phyloP scores from a whole-genome alignment of 352 stramenopile genomes.

The Blastocystis sp. region DNA sequence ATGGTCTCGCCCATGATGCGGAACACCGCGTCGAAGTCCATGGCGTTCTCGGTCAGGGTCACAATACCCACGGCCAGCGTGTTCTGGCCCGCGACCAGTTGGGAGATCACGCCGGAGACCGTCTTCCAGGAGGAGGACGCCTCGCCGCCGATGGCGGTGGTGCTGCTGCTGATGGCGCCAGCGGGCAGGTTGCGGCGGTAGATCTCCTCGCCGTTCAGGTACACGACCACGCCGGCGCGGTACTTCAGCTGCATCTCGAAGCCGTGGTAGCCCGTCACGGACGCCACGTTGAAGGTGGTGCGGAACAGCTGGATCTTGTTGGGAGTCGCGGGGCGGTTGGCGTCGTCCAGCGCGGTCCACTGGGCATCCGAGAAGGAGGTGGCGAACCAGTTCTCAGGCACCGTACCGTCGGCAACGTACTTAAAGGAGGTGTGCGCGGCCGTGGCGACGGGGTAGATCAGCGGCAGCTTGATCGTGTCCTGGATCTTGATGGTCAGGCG shows the following conservation, averaged over 20 bases:
- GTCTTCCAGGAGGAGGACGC: not conserved
- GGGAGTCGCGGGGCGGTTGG: not conserved
- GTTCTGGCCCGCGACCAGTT: slow-evolving; percentile 8
- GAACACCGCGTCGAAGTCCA: slow-evolving; percentile 42
- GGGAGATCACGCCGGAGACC: slow-evolving; percentile 1
- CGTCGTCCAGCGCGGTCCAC: not conserved
- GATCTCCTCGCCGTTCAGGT: slow-evolving; percentile 48
- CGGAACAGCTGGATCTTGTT: slow-evolving; percentile 31
- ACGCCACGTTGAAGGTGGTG: slow-evolving; percentile 25
- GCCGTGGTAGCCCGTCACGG: slow-evolving; percentile 1
- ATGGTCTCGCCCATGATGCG: slow-evolving; percentile 3
- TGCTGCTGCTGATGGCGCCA: not conserved
- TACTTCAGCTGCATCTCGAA: slow-evolving; percentile 47
- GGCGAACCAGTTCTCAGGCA: slow-evolving; percentile 29
- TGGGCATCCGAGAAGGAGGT: not conserved
- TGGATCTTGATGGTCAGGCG: not conserved
- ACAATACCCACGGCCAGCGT: slow-evolving; percentile 35
- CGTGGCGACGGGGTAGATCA: not conserved
- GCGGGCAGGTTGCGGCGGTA: slow-evolving; percentile 36
- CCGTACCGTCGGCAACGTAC: slow-evolving; percentile 37
- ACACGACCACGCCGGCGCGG: slow-evolving; percentile 25
- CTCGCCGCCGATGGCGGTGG: slow-evolving; percentile 17
- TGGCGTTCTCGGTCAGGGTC: not conserved
- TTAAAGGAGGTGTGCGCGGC: not conserved
- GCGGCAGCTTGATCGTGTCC: not conserved